These are phyloP conservation scores for Litsea cubeba DNA, from an alignment of 164 flowering plant genomes.

Conservation along the genomic window DNA sequence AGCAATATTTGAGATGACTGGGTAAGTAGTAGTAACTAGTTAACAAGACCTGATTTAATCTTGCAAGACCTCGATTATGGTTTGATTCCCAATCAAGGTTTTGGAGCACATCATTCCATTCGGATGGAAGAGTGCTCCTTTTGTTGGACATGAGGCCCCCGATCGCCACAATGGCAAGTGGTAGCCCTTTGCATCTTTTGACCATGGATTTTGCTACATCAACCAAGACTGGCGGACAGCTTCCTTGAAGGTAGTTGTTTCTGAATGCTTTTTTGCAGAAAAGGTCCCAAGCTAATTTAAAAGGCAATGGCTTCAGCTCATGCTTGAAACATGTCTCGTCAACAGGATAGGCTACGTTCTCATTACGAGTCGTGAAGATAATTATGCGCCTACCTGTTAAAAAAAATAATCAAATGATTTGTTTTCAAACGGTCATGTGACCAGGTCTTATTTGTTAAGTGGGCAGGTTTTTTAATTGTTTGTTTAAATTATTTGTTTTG, in stretches of 20 bases:
- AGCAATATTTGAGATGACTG: constrained; percentile 36
- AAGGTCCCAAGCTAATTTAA: not conserved
- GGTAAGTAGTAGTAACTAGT: constrained; percentile 33
- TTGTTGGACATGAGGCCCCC: constrained; percentile 12
- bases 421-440: too few species aligned
- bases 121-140: not conserved
- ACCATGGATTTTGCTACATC: constrained; percentile 4
- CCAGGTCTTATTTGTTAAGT: too few species aligned
- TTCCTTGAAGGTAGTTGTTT: not conserved
- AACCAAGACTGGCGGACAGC: constrained; percentile 6
- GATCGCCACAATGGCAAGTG: constrained; percentile 11
- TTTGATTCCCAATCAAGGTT: constrained; percentile 8
- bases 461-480: too few species aligned
- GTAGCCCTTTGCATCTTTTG: constrained; percentile 7
- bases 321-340: not conserved
- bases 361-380: constrained; percentile 11
- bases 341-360: not conserved
- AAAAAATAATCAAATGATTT: too few species aligned
- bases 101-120: constrained; percentile 1
- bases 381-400: not conserved
- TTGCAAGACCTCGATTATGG: constrained; percentile 4
- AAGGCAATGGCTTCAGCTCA: not conserved
- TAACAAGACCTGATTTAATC: not conserved
- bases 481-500: too few species aligned
- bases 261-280: constrained; percentile 8